These are phyloP conservation scores for Bacterosira constricta DNA, from an alignment of 108 stramenopile species.

Conservation along the genomic window DNA sequence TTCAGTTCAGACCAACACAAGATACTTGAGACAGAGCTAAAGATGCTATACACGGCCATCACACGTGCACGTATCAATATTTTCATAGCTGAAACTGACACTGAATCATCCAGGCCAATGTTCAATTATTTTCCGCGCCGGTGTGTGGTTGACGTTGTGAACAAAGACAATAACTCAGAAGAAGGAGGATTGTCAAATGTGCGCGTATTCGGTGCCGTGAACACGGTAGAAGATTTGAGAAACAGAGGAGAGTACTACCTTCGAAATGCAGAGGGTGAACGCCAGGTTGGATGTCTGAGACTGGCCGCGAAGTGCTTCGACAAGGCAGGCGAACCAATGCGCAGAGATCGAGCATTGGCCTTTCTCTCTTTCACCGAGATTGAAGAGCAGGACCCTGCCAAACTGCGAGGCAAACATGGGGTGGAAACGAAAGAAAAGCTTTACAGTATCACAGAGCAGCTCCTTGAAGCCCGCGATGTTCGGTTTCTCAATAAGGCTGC, in stretches of 20 bases:
- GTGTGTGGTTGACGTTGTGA: slow-evolving; percentile 35
- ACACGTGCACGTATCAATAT: slow-evolving; percentile 45
- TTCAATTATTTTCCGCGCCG: slow-evolving; percentile 42
- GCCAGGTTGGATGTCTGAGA: slow-evolving; percentile 19
- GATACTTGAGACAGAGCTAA: slow-evolving; percentile 46
- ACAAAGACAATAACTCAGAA: slow-evolving; percentile 16
- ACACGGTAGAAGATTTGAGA: slow-evolving; percentile 44
- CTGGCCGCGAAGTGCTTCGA: slow-evolving; percentile 55
- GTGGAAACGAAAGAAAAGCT: slow-evolving; percentile 16
- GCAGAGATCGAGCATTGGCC: slow-evolving; percentile 29
- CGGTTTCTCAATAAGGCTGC: slow-evolving; percentile 48
- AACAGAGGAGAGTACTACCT: slow-evolving; percentile 50
- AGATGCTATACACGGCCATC: slow-evolving; percentile 49
- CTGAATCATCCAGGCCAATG: slow-evolving; percentile 28
- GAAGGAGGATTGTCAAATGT: slow-evolving; percentile 17
- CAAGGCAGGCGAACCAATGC: slow-evolving; percentile 41
- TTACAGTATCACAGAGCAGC: slow-evolving; percentile 18
- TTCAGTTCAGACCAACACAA: slow-evolving; percentile 36
- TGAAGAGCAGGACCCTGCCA: slow-evolving; percentile 22
- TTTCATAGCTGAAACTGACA: slow-evolving; percentile 43
- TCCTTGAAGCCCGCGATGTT: slow-evolving; percentile 39
- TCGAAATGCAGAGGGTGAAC: slow-evolving; percentile 39
- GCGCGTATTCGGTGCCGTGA: slow-evolving; percentile 40
- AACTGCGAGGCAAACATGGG: slow-evolving; percentile 10
- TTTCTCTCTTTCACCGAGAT: slow-evolving; percentile 38